Conservation (phyloP, 1,284 basidiomycete genomes). For the Puccinia hordei region DNA sequence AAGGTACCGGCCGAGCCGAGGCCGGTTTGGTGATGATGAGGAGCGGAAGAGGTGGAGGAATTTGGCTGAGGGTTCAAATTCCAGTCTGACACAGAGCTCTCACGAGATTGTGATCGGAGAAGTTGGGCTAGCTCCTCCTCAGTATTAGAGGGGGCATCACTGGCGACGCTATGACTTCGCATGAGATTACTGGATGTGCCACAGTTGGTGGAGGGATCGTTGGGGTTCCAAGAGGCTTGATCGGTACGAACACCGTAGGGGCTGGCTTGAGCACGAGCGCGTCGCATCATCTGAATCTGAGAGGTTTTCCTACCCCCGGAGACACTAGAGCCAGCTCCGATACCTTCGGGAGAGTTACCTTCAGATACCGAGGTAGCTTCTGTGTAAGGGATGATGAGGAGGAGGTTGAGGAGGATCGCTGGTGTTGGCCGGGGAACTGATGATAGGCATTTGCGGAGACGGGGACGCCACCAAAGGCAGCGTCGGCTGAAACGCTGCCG, state of each 20-base stretch:
- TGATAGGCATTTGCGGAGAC: constrained; percentile 48
- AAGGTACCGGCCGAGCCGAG: constrained; percentile 43
- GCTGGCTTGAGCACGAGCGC: constrained; percentile 42
- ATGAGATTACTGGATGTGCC: constrained; percentile 8
- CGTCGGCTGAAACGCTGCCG: constrained; percentile 34
- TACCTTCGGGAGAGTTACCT: constrained; percentile 38
- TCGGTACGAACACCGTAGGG: constrained; percentile 40
- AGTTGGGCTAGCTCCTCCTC: constrained; percentile 45
- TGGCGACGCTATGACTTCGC: constrained; percentile 38
- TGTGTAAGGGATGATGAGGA: constrained; percentile 32
- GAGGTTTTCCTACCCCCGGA: constrained; percentile 46
- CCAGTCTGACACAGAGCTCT: constrained; percentile 48
- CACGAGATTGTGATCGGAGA: constrained; percentile 39
- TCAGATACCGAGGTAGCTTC: constrained; percentile 37
- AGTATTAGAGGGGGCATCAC: constrained; percentile 37
- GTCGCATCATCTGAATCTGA: constrained; percentile 38
- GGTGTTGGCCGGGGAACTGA: constrained; percentile 41
- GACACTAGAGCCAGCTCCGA: constrained; percentile 1
- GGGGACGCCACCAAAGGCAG: constrained; percentile 50
- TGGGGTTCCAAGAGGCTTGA: constrained; percentile 21
- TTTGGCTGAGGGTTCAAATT: constrained; percentile 15
- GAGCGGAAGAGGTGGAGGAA: neutral
- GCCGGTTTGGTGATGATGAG: constrained; percentile 40
- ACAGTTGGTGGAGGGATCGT: neutral
- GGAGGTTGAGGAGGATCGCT: constrained; percentile 44